Evolutionary conservation across 2,329 filamentous ascomycete genomes (phyloP).

Genomic region (Pseudogymnoascus sp.): DNA sequence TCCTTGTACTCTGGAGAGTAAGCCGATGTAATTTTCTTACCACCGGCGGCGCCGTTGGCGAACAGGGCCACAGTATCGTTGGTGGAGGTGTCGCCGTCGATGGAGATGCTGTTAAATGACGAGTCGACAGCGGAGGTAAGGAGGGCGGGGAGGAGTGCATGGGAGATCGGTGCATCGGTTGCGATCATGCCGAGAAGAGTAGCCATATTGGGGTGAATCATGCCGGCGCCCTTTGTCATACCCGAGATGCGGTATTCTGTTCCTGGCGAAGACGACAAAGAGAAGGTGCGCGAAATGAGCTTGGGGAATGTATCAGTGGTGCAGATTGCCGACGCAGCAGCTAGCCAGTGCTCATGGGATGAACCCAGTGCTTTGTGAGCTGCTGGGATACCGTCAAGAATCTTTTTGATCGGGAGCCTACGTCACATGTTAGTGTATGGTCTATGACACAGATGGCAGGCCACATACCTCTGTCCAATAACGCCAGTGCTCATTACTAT

Average conservation of each 20-base stretch:
- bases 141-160: slow-evolving; percentile 58
- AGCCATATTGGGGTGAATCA: slow-evolving; percentile 99
- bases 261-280: slow-evolving; percentile 69
- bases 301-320: slow-evolving; percentile 99
- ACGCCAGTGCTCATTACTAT: slow-evolving; percentile 98
- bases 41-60: slow-evolving; percentile 89
- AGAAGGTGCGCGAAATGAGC: slow-evolving; percentile 77
- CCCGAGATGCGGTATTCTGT: slow-evolving; percentile 79
- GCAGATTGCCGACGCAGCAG: slow-evolving; percentile 83
- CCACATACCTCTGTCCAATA: slow-evolving; percentile 73
- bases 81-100: slow-evolving; percentile 94
- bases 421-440: slow-evolving; percentile 16
- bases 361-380: slow-evolving; percentile 65
- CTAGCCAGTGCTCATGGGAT: slow-evolving; percentile 79
- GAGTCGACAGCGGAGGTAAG: slow-evolving; percentile 69
- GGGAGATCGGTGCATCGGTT: slow-evolving; percentile 77
- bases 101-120: slow-evolving; percentile 94
- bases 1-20: slow-evolving; percentile 57
- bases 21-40: slow-evolving; percentile 51
- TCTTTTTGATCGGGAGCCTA: slow-evolving; percentile 84
- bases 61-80: slow-evolving; percentile 93
- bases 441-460: not conserved
- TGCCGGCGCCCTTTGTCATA: slow-evolving; percentile 96
- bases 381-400: slow-evolving; percentile 71
- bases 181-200: slow-evolving; percentile 87